Base-by-base conservation (phyloP, 1,284 basidiomycete genomes). In the Sanghuangporus baumii region DNA sequence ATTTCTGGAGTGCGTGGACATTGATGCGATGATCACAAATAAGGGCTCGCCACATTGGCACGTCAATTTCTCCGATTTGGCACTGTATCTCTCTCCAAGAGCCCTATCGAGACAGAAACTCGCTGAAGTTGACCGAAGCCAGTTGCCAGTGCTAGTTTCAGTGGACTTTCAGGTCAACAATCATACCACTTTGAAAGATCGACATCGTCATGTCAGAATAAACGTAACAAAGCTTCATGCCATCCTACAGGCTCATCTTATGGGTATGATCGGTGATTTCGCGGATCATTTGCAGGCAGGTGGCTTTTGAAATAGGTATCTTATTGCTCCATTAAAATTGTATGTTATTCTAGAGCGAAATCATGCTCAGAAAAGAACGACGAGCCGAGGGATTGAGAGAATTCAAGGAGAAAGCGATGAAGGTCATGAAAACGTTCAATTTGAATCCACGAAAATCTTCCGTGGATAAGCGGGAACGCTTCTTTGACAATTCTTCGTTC, bases 181-280 rank as follows among this genome's bases (percentile, higher is more conserved):
- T 71, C 70, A 71, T 34, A 68, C 69, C 54, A 67, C 69, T 16
- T 67, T 72, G 1, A 69, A 66, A 11, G 54, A 65, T 5, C 68
- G 71, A 5, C 62, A 67, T n/a, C 74, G 73, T 50, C 80, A 81
- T 34, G 69, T 91, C 16, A 78, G 85, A 48, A 66, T 94, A 36
- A 73, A 75, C 1, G 74, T 95, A 26, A 84, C 83, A 6, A 90
- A 89, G 71, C 85, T 93, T 6, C 93, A 96, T 71, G 93, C 94
- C 0, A 91, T 96, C 54, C 88, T 96, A 88, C 93, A 95, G 72
- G 88, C 94, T 16, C 91, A 91, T 64, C 94, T 94, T 0, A 87
- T 96, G 57, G 88, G 89, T 38, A 91, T 95, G 70, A 76, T 96
- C 11, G 90, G 89, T 14, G 94, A 96, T 71, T 90, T 95, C 62